Evolutionary conservation across 768 basidiomycete genomes (phyloP), one percentile per base, ranked within the genome.

Genomic region (Boletus tomentosulus): DNA sequence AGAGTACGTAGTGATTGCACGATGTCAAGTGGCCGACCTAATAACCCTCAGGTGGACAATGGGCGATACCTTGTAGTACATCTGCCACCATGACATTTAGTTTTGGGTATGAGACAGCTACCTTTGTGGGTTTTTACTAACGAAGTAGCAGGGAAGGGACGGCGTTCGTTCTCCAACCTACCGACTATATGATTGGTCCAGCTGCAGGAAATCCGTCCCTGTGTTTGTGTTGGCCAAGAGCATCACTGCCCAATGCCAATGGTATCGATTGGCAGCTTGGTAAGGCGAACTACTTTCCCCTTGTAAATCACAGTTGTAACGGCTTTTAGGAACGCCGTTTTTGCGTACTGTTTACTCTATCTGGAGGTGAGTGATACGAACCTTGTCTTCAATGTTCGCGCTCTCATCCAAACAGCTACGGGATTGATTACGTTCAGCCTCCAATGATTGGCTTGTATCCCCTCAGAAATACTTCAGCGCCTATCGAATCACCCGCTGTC

Each of bases 251-350:
- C 0, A 85, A 76, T 53, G 57, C 83, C 13, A 85, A 90, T 66
- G 89, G 87, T 13, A 78, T 92, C 49, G 89, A 92, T 62, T 92
- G 89, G 89, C 87, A 90, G 66, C 74, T 92, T 46, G 88, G 87
- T 85, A 58, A 27, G 69, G 55, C n/a, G 6, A 16, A 11, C 4
- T 10, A 15, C 12, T 30, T 1, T 3, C 19, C 43, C 13, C 34
- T 11, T 16, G 7, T 31, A 9, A 22, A 34, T 12, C 5, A 9
- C 1, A 42, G 50, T 34, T 38, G 30, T 22, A 19, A 61, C 27
- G 6, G 31, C 24, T 43, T 56, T 5, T 51, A 85, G 86, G 86
- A 22, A 66, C 79, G 1, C 76, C 85, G 0, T 91, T 91, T 65
- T 62, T 92, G 51, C 77, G 84, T 33, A 87, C 86, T 3, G 87